Base-by-base conservation (phyloP, 129 eudicot genomes). In the Saposhnikovia divaricata region DNA sequence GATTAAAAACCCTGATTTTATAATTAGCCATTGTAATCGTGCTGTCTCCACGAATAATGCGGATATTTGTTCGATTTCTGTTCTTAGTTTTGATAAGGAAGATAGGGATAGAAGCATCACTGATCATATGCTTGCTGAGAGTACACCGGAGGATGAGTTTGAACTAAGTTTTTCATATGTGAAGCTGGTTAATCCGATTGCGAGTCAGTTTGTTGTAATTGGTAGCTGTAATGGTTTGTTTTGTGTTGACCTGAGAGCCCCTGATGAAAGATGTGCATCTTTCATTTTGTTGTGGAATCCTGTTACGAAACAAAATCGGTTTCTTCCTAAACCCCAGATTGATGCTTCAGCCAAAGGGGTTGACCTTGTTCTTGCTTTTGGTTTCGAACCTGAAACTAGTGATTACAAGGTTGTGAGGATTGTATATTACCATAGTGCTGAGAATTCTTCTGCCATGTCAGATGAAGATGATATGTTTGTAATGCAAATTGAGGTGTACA, bases 271-370 rank as follows among this genome's bases (percentile, higher is more conserved):
- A 43, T n/a, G 28, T 21, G 39, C 37, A 23, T 73, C 38, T 73
- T 73, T 13, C 2, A 44, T 73, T 73, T 73, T 73, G 55, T 73
- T 73, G 77, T 73, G 77, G 77, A 73, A 73, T 43, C 77, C 77
- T 73, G 77, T 43, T 43, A 73, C 77, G 0, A 73, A 44, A 73
- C 55, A 73, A 13, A 73, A 44, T n/a, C 44, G 37, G 51, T 73
- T 23, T 25, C 77, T 73, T 11, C 77, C 77, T 38, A 73, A 73
- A 45, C 77, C 77, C 38, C 55, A 73, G 48, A 23, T 73, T 14
- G 55, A 73, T 43, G 51, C 34, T 73, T 73, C 18, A 0, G 9
- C 39, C 4, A 44, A 44, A 73, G 77, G 51, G 31, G 55, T 9
- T 19, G 4, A 72, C 28, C 16, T 43, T 23, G 31, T 73, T 73